A percentile compares a stretch with the other conserved stretches of the same genome.
Conservation (phyloP, 257 asterid genomes). For the Solanum chaucha region DNA sequence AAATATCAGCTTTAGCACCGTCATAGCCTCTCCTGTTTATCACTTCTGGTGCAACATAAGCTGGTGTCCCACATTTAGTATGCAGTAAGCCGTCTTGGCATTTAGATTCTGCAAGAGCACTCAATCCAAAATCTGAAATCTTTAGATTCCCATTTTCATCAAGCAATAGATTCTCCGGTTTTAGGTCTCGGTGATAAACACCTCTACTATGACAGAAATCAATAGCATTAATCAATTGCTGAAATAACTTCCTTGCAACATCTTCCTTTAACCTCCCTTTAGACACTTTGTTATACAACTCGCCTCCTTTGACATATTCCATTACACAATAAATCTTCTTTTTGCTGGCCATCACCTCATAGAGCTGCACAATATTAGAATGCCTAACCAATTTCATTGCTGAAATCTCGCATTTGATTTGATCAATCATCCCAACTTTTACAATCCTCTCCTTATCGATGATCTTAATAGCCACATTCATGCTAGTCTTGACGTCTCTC, state of each 20-base stretch:
- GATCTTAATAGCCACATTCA: slow-evolving; percentile 63
- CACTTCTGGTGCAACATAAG: slow-evolving; percentile 86
- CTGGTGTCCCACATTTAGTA: slow-evolving; percentile 76
- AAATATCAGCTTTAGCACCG: slow-evolving; percentile 66
- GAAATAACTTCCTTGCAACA: slow-evolving; percentile 29
- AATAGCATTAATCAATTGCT: slow-evolving; percentile 32
- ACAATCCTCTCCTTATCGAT: slow-evolving; percentile 39
- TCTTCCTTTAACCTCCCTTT: slow-evolving; percentile 38
- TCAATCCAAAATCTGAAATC: slow-evolving; percentile 40
- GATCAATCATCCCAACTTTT: slow-evolving; percentile 35
- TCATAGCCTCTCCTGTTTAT: slow-evolving; percentile 64
- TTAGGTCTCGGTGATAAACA: slow-evolving; percentile 35
- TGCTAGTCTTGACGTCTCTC: slow-evolving; percentile 34
- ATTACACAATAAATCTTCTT: slow-evolving; percentile 30
- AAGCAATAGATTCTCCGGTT: slow-evolving; percentile 35
- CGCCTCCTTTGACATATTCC: slow-evolving; percentile 39
- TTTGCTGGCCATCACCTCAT: slow-evolving; percentile 37
- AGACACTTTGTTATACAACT: slow-evolving; percentile 27
- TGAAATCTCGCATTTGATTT: slow-evolving; percentile 38
- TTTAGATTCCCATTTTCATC: slow-evolving; percentile 32
- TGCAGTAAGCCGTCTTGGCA: slow-evolving; percentile 61
- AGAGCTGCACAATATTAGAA: slow-evolving; percentile 28
- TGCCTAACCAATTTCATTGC: slow-evolving; percentile 33
- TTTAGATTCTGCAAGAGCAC: slow-evolving; percentile 44
- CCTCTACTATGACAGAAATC: slow-evolving; percentile 40